Evolutionary conservation across 78 protist genomes (phyloP).

Genomic region (Cavenderia fasciculata): DNA sequence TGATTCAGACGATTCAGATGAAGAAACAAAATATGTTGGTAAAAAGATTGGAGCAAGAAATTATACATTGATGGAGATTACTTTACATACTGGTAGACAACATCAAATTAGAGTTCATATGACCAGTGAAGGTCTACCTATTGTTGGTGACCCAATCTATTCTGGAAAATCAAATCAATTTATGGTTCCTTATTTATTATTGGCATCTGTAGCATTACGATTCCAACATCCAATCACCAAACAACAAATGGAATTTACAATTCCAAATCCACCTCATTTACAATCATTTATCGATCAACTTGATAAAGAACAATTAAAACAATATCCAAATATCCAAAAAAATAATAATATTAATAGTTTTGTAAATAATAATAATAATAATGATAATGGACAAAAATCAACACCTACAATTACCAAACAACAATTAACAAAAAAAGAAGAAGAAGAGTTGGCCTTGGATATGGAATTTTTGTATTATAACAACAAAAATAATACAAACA

Average conservation of each 20-base stretch:
- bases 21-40: not conserved
- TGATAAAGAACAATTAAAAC: slow-evolving; percentile 1
- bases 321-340: not conserved
- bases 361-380: too few relatives aligned
- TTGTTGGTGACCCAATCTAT: slow-evolving; percentile 83
- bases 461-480: too few relatives aligned
- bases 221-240: slow-evolving; percentile 62
- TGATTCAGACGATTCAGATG: not conserved
- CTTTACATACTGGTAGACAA: slow-evolving; percentile 77
- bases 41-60: slow-evolving; percentile 9
- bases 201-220: slow-evolving; percentile 35
- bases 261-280: slow-evolving; percentile 50
- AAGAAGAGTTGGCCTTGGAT: too few relatives aligned
- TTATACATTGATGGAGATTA: slow-evolving; percentile 51
- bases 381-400: too few relatives aligned
- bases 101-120: slow-evolving; percentile 75
- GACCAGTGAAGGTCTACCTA: slow-evolving; percentile 33
- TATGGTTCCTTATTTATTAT: slow-evolving; percentile 41
- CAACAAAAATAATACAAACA: too few relatives aligned
- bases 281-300: slow-evolving; percentile 34
- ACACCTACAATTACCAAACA: too few relatives aligned
- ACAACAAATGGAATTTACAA: slow-evolving; percentile 17
- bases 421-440: too few relatives aligned
- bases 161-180: slow-evolving; percentile 37
- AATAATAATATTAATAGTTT: too few relatives aligned